Evolutionary conservation across 768 basidiomycete species (phyloP).

Genomic region (Leccinum boreale): DNA sequence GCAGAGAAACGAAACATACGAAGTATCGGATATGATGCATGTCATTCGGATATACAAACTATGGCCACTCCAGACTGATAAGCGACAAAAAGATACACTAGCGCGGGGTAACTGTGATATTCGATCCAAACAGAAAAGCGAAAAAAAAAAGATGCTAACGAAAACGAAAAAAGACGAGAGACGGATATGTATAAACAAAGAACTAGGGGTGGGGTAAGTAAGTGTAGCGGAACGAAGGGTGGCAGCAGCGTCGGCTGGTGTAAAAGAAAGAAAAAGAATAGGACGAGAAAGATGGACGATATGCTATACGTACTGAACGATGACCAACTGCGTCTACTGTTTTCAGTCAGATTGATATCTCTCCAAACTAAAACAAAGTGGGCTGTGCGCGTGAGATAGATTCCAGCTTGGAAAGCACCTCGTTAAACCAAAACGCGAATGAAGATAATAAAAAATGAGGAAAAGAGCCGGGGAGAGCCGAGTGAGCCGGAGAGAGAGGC

Average conservation of each 20-base stretch:
- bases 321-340: slow-evolving; percentile 2
- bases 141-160: neutral
- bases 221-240: neutral
- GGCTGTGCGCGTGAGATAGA: slow-evolving; percentile 4
- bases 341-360: slow-evolving; percentile 1
- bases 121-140: neutral
- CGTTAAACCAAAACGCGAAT: slow-evolving; percentile 7
- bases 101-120: slow-evolving; percentile 9
- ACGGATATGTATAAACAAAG: neutral
- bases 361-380: slow-evolving; percentile 8
- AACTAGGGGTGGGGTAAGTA: neutral
- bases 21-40: neutral
- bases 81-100: slow-evolving; percentile 19
- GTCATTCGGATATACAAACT: neutral
- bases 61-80: neutral
- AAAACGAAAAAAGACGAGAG: neutral
- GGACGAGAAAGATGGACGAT: neutral
- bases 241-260: neutral
- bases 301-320: slow-evolving; percentile 15
- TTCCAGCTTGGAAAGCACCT: slow-evolving; percentile 1
- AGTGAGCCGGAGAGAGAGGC: neutral
- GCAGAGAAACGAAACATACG: neutral
- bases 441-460: neutral
- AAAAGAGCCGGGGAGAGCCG: neutral
- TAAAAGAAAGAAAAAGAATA: neutral